phyloP scores from a whole-genome alignment of 140 eudicot genomes.

The Stevia rebaudiana region DNA sequence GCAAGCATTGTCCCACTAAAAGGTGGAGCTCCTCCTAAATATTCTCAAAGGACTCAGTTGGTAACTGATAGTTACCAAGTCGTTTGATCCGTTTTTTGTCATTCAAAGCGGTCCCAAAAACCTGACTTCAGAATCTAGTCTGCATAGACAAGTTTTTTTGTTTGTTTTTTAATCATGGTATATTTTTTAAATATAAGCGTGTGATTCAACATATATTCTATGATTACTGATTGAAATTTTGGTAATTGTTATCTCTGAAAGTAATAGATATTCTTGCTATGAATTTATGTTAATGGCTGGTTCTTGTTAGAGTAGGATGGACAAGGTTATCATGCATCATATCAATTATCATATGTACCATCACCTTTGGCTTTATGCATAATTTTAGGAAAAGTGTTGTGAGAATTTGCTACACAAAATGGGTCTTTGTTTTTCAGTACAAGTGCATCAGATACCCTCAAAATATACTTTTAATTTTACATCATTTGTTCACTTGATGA shows the following conservation, averaged over 20 bases:
- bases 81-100: conserved; percentile 39
- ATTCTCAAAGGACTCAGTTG: conserved; percentile 62
- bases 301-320: not conserved
- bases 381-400: no score
- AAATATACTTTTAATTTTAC: no score
- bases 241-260: not conserved
- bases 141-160: conserved; percentile 2
- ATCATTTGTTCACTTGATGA: no score
- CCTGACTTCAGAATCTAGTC: conserved; percentile 1
- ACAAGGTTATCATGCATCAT: not conserved
- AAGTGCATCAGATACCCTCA: no score
- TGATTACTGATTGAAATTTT: conserved; percentile 1
- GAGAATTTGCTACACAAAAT: no score
- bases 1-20: conserved; percentile 65
- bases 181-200: not conserved
- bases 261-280: not conserved
- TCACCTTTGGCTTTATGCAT: no score
- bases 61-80: conserved; percentile 82
- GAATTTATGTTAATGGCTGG: not conserved
- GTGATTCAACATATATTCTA: not conserved
- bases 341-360: no score
- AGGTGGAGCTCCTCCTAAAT: conserved; percentile 78
- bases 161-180: not conserved
- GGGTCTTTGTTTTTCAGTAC: no score
- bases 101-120: not conserved